Evolutionary conservation across 2,329 filamentous ascomycete species (phyloP), one percentile per base, ranked within the genome.

Genomic region (Penicillium sp.): DNA sequence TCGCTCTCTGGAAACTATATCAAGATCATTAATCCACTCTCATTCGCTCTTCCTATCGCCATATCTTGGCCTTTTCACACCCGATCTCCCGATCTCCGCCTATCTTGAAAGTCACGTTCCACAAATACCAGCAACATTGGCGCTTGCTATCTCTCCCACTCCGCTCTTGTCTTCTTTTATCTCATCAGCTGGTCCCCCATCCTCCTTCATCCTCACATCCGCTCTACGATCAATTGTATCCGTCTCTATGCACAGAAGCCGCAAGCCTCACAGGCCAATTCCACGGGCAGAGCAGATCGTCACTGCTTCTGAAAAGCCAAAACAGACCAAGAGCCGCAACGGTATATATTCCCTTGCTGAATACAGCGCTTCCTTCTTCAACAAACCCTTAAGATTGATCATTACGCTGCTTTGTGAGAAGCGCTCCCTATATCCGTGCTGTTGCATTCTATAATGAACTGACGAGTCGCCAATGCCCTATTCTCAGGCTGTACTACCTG

Each of bases 281-380:
- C 52, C 62, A 28, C 53, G 50, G 47, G 47, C 54, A 33, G 51
- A 51, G 50, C 50, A 48, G 52, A 50, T 49, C 47, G 47, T 43
- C 49, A 55, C 53, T 12, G 46, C 35, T 29, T 58, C 56, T 36
- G 66, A 67, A 59, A 87, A 85, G 62, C 80, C 81, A 28, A 88
- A 86, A 63, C 84, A 86, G 69, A 84, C 83, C 51, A 88, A 88
- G 68, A 86, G 83, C 70, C 81, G 84, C 58, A 86, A 87, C 73
- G 84, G 84, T 86, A 80, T 18, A 18, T 18, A 18, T 18, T 18
- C 18, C 18, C 18, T 18, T 18, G 18, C 18, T 18, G 3, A 3
- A 18, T 18, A 18, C 18, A 18, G 18, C 18, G 18, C 18, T 3
- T 3, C 18, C 18, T 18, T 3, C 18, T 18, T 18, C 18, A 18